These are phyloP conservation scores for Cenococcum geophilum DNA, from an alignment of 495 filamentous ascomycete species.

Conservation along the genomic window DNA sequence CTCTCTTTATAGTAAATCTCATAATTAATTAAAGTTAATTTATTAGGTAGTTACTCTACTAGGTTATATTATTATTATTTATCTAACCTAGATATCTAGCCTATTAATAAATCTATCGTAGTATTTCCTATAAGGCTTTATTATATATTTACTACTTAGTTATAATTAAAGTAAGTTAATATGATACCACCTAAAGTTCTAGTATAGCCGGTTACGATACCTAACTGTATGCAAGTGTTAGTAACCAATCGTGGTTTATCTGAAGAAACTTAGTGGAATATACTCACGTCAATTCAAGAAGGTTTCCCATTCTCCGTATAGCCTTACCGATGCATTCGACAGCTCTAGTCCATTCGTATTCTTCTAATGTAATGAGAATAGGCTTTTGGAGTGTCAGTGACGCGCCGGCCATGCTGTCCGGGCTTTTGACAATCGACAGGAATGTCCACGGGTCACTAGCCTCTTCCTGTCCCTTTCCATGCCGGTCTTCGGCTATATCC, in stretches of 20 bases:
- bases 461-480: not conserved
- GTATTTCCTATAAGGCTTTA: too few relatives aligned
- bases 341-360: constrained; percentile 13
- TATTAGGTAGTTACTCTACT: too few relatives aligned
- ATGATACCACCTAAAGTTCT: too few relatives aligned
- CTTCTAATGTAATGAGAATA: not conserved
- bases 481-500: not conserved
- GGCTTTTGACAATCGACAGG: not conserved
- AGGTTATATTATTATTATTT: too few relatives aligned
- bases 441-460: constrained; percentile 5
- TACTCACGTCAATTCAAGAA: constrained; percentile 21
- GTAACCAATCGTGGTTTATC: not conserved
- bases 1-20: too few relatives aligned
- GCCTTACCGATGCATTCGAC: not conserved
- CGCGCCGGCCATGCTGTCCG: not conserved
- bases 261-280: not conserved
- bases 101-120: too few relatives aligned
- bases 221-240: constrained; percentile 8
- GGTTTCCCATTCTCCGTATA: constrained; percentile 5
- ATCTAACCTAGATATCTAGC: too few relatives aligned
- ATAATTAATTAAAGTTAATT: too few relatives aligned
- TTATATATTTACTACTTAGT: too few relatives aligned
- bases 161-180: too few relatives aligned
- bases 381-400: constrained; percentile 6
- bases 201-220: too few relatives aligned